These are phyloP conservation scores for Leucocoprinus leucothites DNA, from an alignment of 768 basidiomycete species.

Conservation along the genomic window DNA sequence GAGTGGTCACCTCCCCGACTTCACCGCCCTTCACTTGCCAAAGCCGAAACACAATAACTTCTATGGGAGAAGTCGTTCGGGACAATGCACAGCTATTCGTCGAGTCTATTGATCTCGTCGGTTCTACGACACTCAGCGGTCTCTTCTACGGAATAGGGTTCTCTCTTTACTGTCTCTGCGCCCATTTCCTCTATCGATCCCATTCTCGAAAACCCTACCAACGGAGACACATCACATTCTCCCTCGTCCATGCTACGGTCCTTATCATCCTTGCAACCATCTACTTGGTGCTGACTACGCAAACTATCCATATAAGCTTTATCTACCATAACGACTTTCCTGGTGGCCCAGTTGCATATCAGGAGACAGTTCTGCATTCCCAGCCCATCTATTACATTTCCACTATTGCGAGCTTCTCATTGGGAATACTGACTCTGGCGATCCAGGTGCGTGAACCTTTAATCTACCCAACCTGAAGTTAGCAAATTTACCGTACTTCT, in stretches of 20 bases:
- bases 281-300: neutral
- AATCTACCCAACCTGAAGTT: neutral
- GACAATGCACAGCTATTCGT: neutral
- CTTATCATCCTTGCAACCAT: neutral
- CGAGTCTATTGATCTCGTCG: neutral
- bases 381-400: neutral
- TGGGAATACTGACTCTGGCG: neutral
- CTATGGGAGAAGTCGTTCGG: no score
- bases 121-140: neutral
- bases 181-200: neutral
- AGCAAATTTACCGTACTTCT: neutral
- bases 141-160: neutral
- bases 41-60: no score
- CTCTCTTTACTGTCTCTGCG: neutral
- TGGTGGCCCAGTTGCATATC: neutral
- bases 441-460: neutral
- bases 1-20: no score
- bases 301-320: neutral
- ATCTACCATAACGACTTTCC: neutral
- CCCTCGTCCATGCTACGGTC: neutral
- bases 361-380: neutral
- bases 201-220: neutral
- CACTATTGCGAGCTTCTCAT: neutral
- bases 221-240: neutral
- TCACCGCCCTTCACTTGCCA: no score